Base-by-base conservation (phyloP, 192 early-diverging fungal species). In the Backusella tuberculispora region DNA sequence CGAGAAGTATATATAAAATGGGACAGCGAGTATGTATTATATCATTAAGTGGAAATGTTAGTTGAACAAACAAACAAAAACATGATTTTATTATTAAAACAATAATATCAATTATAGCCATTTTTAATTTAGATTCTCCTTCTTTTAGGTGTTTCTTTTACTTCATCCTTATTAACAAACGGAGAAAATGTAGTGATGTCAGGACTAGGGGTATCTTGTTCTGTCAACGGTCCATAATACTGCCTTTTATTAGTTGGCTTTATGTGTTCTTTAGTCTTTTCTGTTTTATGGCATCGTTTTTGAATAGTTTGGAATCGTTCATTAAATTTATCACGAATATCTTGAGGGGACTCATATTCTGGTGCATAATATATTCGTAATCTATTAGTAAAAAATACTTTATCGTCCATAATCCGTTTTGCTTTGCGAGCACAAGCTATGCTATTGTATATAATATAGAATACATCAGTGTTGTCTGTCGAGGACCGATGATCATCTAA, bases 381-480 rank as follows among this genome's bases (percentile, higher is more conserved):
- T n/a, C 50, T 66, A 47, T 74, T 74, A 38, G 72, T 48, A 74
- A 74, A 83, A 17, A 85, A 85, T 10, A 66, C 21, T 15, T 76
- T 74, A 70, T 85, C 82, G 40, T 85, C 82, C 65, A 83, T 44
- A 40, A 78, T 74, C 24, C 72, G 63, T 24, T 85, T 85, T 14
- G 72, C 77, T 34, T 47, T 71, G 40, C 84, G 73, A n/a, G 84
- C 78, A 15, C 56, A 44, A 26, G 63, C 37, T 34, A 83, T 48
- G 14, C 68, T 53, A 9, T 74, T 50, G 34, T 79, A 70, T 38
- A 78, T 78, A 44, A 78, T 38, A 50, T 69, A 77, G 41, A 66
- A 81, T 3, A 83, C 81, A 29, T 84, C 73, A 14, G 63, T 71
- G 14, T 74, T 74, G 37, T 83, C 56, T 48, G 74, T 68, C 19